Conservation (phyloP, 306 rosid genomes). For the Mimosa pudica region DNA sequence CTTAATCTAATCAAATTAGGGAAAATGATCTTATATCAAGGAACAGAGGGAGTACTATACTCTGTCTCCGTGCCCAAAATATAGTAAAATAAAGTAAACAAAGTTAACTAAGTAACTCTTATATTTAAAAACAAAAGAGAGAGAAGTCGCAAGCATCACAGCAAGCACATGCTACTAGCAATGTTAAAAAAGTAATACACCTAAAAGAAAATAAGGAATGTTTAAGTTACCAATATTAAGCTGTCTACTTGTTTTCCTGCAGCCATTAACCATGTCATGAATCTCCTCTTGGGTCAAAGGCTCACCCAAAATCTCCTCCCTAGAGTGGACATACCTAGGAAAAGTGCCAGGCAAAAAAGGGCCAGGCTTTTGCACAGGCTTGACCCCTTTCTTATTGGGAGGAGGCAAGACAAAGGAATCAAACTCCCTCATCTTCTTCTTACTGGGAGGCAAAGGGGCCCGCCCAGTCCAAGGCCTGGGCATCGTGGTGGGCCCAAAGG, state of each 20-base stretch:
- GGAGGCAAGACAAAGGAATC: constrained; percentile 70
- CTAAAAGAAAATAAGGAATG: constrained; percentile 8
- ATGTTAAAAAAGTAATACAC: constrained; percentile 9
- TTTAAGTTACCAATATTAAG: constrained; percentile 58
- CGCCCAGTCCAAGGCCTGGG: constrained; percentile 75
- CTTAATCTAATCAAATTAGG: too few species aligned
- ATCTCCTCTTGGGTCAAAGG: constrained; percentile 61
- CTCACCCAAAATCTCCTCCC: constrained; percentile 71
- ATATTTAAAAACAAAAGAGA: too few species aligned
- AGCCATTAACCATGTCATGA: constrained; percentile 43
- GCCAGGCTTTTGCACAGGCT: constrained; percentile 70
- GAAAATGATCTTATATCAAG: too few species aligned
- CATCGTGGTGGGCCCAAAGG: constrained; percentile 67
- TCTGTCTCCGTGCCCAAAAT: too few species aligned
- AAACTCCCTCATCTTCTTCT: constrained; percentile 64
- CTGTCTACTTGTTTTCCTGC: constrained; percentile 54
- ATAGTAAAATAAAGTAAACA: too few species aligned
- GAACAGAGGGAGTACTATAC: too few species aligned
- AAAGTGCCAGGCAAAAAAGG: constrained; percentile 61
- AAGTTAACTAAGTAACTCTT: too few species aligned
- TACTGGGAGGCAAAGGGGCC: constrained; percentile 68
- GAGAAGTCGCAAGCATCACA: background rate
- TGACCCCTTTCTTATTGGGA: constrained; percentile 70
- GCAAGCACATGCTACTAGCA: constrained; percentile 3
- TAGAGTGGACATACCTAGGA: constrained; percentile 56